These are phyloP conservation scores for Coprinopsis marcescibilis DNA, from an alignment of 768 basidiomycete genomes.

Conservation along the genomic window DNA sequence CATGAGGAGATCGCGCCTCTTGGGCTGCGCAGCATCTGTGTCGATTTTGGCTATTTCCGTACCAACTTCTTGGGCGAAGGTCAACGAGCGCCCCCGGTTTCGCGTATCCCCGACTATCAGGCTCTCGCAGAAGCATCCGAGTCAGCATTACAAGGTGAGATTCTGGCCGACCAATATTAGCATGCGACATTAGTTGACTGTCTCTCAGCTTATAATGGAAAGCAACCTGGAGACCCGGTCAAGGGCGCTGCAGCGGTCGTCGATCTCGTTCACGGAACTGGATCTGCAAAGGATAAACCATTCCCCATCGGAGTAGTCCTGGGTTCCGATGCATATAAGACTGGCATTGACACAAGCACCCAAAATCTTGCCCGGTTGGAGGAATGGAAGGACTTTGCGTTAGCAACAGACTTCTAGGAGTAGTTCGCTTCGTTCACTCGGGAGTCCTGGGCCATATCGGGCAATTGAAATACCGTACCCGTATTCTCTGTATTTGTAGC, in stretches of 20 bases:
- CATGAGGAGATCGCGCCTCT: slow-evolving; percentile 32
- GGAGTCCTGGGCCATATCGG: too few species aligned
- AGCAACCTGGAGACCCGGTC: slow-evolving; percentile 31
- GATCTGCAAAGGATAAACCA: slow-evolving; percentile 22
- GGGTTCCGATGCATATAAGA: slow-evolving; percentile 25
- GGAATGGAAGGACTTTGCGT: slow-evolving; percentile 27
- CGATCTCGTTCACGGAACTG: slow-evolving; percentile 27
- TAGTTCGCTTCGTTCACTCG: background rate
- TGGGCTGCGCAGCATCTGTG: slow-evolving; percentile 30
- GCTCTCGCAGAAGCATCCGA: slow-evolving; percentile 20
- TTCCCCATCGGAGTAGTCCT: slow-evolving; percentile 24
- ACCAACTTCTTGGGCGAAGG: slow-evolving; percentile 25
- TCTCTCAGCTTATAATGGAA: slow-evolving; percentile 26
- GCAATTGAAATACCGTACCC: too few species aligned
- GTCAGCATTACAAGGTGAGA: slow-evolving; percentile 20
- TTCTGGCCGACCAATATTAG: background rate
- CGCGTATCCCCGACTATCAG: slow-evolving; percentile 29
- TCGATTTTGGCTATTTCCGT: slow-evolving; percentile 36
- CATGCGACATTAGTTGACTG: background rate
- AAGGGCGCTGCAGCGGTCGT: slow-evolving; percentile 30
- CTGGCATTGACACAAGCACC: slow-evolving; percentile 16
- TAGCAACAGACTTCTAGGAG: slow-evolving; percentile 20
- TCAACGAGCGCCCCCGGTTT: slow-evolving; percentile 22
- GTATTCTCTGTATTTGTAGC: too few species aligned
- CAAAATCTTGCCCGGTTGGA: slow-evolving; percentile 17